These are phyloP conservation scores for Grosmannia penicillata DNA, from an alignment of 2,329 filamentous ascomycete species.

Conservation along the genomic window DNA sequence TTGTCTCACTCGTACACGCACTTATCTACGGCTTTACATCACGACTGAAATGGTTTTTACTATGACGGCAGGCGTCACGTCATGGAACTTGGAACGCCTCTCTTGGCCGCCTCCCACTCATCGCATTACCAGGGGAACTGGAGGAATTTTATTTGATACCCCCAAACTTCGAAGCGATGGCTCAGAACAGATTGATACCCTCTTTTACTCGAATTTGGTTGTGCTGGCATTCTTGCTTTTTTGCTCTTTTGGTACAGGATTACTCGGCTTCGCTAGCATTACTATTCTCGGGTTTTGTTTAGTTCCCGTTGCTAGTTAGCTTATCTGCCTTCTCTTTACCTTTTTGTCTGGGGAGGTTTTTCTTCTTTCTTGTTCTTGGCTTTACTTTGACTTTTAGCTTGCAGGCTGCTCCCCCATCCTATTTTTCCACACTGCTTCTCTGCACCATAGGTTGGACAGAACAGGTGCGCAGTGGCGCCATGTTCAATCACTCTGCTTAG, in stretches of 20 bases:
- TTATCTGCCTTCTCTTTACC: neutral
- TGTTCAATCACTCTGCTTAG: no score
- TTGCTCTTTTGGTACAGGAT: neutral
- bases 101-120: neutral
- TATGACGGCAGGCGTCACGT: constrained; percentile 3
- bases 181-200: constrained; percentile 11
- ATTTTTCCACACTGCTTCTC: no score
- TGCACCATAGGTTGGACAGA: no score
- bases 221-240: constrained; percentile 1
- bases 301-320: neutral
- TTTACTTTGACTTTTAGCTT: no score
- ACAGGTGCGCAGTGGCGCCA: no score
- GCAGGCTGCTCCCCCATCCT: no score
- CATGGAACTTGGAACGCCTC: constrained; percentile 2
- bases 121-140: constrained; percentile 5
- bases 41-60: neutral
- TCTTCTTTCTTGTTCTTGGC: no score
- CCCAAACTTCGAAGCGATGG: constrained; percentile 3
- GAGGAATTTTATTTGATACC: constrained; percentile 11
- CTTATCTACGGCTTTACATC: constrained; percentile 1
- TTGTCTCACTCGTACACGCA: neutral
- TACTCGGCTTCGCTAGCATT: neutral
- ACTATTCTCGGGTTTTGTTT: neutral
- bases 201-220: constrained; percentile 7
- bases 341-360: no score